A percentile compares a stretch with the other conserved stretches of the same genome.
phyloP scores from a whole-genome alignment of 192 early-diverging fungal genomes.

The Hyaloraphidium curvatum region DNA sequence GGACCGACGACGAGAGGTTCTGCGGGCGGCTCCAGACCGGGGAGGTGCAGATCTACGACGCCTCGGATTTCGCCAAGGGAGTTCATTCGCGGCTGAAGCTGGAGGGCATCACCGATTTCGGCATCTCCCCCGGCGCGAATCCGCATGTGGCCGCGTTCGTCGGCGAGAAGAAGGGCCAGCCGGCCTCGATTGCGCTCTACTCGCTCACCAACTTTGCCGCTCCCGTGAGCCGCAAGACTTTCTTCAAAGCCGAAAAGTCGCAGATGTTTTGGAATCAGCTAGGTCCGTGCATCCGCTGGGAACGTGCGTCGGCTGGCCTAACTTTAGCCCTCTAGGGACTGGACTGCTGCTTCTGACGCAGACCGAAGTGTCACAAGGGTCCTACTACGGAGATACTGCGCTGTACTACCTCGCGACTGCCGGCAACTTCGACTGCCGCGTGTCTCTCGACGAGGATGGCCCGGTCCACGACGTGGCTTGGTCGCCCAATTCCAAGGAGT shows the following conservation, averaged over 20 bases:
- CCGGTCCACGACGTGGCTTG: slow-evolving; percentile 92
- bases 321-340: slow-evolving; percentile 28
- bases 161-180: slow-evolving; percentile 52
- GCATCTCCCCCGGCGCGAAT: slow-evolving; percentile 60
- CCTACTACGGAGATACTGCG: slow-evolving; percentile 94
- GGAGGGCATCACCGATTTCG: slow-evolving; percentile 65
- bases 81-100: slow-evolving; percentile 31
- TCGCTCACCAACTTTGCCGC: slow-evolving; percentile 49
- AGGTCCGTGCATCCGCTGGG: background rate
- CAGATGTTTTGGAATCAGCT: slow-evolving; percentile 85
- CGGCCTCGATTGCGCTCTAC: slow-evolving; percentile 76
- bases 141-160: slow-evolving; percentile 78
- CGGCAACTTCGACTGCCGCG: slow-evolving; percentile 83
- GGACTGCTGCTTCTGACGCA: slow-evolving; percentile 76
- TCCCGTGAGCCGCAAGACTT: slow-evolving; percentile 72
- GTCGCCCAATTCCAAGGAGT: slow-evolving; percentile 92
- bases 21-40: slow-evolving; percentile 68
- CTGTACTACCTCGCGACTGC: slow-evolving; percentile 78
- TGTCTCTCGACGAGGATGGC: slow-evolving; percentile 61
- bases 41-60: slow-evolving; percentile 75
- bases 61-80: slow-evolving; percentile 35
- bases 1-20: slow-evolving; percentile 77
- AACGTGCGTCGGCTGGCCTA: background rate
- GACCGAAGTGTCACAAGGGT: slow-evolving; percentile 89
- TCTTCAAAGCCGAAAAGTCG: slow-evolving; percentile 84